Conservation (phyloP, 2,329 filamentous ascomycete genomes). For the Ceratocystis harringtonii region DNA sequence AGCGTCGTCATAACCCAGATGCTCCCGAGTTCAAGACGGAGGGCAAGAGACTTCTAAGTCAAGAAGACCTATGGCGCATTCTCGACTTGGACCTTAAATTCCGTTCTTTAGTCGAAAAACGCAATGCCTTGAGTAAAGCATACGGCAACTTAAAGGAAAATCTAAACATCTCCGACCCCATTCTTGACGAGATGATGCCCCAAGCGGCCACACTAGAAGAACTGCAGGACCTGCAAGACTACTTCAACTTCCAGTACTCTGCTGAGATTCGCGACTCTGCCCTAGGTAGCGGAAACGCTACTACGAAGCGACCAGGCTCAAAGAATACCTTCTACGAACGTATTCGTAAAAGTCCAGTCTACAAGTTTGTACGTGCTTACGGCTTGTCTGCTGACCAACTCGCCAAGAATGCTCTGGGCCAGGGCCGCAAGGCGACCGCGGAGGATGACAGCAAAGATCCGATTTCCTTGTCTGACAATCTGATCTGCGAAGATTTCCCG, state of each 20-base stretch:
- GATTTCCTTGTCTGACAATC: conserved; percentile 70
- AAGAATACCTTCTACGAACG: conserved; percentile 71
- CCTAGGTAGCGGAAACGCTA: conserved; percentile 45
- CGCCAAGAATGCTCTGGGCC: conserved; percentile 68
- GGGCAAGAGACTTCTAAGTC: conserved; percentile 78
- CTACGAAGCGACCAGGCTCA: conserved; percentile 66
- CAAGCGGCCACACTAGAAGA: conserved; percentile 81
- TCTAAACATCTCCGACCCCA: conserved; percentile 50
- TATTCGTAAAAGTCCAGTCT: conserved; percentile 64
- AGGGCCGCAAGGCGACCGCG: conserved; percentile 63
- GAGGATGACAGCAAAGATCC: conserved; percentile 72
- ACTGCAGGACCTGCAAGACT: conserved; percentile 90
- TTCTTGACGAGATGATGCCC: conserved; percentile 70
- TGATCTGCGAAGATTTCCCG: conserved; percentile 57
- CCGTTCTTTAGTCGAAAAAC: conserved; percentile 80
- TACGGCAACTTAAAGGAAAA: conserved; percentile 55
- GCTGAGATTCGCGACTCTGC: conserved; percentile 68
- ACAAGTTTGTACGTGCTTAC: conserved; percentile 72
- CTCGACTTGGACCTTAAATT: conserved; percentile 93
- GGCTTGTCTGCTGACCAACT: conserved; percentile 81
- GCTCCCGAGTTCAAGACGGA: conserved; percentile 57
- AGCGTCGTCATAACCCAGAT: conserved; percentile 50
- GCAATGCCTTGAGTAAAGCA: conserved; percentile 66
- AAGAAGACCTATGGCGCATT: conserved; percentile 89
- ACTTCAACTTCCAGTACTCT: conserved; percentile 86